Conservation (phyloP, 371 early-diverging fungal species). For the Sanchytrium tribonematis region DNA sequence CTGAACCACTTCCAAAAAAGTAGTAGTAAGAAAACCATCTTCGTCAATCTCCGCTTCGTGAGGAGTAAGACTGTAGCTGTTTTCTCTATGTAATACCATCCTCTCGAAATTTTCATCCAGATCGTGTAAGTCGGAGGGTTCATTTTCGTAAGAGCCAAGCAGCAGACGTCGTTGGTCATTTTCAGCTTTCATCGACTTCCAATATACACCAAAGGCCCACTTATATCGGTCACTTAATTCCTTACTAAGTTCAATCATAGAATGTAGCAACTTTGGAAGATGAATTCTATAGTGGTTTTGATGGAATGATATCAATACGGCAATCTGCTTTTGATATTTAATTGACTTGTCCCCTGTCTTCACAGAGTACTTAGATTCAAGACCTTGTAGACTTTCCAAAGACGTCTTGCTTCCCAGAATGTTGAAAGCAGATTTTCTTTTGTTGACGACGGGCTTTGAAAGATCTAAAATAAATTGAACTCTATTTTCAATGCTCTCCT, state of each 20-base stretch:
- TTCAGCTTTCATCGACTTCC: not conserved
- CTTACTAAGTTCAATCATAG: not conserved
- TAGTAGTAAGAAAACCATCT: not conserved
- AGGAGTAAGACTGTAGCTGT: not conserved
- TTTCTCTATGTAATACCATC: not conserved
- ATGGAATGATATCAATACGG: not conserved
- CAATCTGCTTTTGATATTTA: not conserved
- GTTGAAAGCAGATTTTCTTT: not conserved
- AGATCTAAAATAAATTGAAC: not conserved
- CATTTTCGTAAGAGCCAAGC: not conserved
- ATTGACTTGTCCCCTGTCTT: not conserved
- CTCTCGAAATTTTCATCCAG: not conserved
- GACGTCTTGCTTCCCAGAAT: not conserved
- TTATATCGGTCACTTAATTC: not conserved
- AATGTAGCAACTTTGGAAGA: not conserved
- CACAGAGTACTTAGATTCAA: not conserved
- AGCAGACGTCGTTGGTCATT: not conserved
- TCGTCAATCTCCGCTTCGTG: not conserved
- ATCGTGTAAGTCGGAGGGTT: not conserved
- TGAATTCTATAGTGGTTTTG: not conserved
- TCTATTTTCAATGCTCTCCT: not conserved
- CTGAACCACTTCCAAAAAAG: not conserved
- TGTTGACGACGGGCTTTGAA: not conserved
- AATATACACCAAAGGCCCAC: not conserved
- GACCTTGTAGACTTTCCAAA: not conserved